phyloP scores from a whole-genome alignment of 345 rosid genomes.

The Rhodamnia argentea region DNA sequence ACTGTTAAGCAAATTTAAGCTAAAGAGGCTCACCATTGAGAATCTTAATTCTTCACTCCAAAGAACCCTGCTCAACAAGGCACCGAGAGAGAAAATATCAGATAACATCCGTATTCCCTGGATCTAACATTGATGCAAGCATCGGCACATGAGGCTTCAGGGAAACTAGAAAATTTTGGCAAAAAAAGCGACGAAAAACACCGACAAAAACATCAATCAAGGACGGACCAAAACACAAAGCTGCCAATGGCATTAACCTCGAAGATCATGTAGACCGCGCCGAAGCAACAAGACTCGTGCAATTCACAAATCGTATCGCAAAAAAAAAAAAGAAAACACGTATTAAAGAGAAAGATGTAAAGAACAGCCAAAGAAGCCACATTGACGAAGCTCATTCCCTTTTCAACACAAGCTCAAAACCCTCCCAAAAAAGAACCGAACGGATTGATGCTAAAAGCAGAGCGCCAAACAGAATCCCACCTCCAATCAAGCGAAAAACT shows the following conservation, averaged over 20 bases:
- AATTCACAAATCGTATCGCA: background rate
- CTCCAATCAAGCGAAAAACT: background rate
- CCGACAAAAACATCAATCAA: background rate
- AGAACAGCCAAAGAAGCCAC: background rate
- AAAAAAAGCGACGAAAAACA: background rate
- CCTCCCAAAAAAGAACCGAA: background rate
- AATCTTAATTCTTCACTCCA: constrained; percentile 33
- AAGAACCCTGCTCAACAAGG: constrained; percentile 38
- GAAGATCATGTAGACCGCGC: background rate
- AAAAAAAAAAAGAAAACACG: background rate
- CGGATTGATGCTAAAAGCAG: background rate
- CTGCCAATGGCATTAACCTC: background rate
- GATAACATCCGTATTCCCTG: constrained; percentile 16
- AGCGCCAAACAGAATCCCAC: background rate
- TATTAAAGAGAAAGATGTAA: background rate
- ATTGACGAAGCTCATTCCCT: background rate
- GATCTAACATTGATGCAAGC: constrained; percentile 14
- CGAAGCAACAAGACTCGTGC: background rate
- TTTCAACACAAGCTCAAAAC: background rate
- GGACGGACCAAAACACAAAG: background rate
- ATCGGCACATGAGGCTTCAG: background rate
- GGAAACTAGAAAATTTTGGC: background rate
- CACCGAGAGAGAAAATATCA: constrained; percentile 10
- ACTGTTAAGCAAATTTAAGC: background rate
- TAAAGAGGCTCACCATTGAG: constrained; percentile 75